Evolutionary conservation across 176 grass and related monocot genomes (phyloP).

Genomic region (Musa itinerans): DNA sequence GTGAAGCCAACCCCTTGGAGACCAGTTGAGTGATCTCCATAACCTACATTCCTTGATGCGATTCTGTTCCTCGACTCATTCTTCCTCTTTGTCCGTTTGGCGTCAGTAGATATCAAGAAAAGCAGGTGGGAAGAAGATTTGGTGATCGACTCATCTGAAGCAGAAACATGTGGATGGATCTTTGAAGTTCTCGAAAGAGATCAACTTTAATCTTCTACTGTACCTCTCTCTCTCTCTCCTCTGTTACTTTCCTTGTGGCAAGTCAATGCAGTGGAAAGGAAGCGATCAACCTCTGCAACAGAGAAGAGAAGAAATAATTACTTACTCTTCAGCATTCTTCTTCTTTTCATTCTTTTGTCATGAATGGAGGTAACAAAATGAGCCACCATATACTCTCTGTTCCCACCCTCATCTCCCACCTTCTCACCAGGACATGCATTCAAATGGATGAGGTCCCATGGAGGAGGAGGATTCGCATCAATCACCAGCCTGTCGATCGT

Average conservation of each 20-base stretch:
- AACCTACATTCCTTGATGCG: not conserved
- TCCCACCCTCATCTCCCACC: not conserved
- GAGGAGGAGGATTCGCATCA: not conserved
- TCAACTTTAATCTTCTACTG: slow-evolving; percentile 2
- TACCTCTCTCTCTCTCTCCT: not conserved
- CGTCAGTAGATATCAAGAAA: slow-evolving; percentile 39
- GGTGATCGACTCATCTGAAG: slow-evolving; percentile 26
- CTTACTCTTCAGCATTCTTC: not conserved
- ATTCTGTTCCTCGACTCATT: not conserved
- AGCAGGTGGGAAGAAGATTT: slow-evolving; percentile 39
- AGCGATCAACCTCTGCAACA: slow-evolving; percentile 16
- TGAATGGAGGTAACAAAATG: slow-evolving; percentile 34
- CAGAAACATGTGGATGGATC: not conserved
- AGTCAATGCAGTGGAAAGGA: slow-evolving; percentile 72
- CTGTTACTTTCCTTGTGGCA: slow-evolving; percentile 35
- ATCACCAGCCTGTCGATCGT: not conserved
- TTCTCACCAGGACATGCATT: not conserved
- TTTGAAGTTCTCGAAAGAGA: slow-evolving; percentile 38
- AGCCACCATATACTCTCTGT: not conserved
- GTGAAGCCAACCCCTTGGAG: slow-evolving; percentile 36
- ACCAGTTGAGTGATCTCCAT: slow-evolving; percentile 38
- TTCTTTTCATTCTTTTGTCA: slow-evolving; percentile 25
- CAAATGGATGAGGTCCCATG: not conserved
- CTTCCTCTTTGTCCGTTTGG: not conserved
- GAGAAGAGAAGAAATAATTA: slow-evolving; percentile 14